Evolutionary conservation across 305 asterid genomes (phyloP).

Genomic region (Fraxinus dipetala): DNA sequence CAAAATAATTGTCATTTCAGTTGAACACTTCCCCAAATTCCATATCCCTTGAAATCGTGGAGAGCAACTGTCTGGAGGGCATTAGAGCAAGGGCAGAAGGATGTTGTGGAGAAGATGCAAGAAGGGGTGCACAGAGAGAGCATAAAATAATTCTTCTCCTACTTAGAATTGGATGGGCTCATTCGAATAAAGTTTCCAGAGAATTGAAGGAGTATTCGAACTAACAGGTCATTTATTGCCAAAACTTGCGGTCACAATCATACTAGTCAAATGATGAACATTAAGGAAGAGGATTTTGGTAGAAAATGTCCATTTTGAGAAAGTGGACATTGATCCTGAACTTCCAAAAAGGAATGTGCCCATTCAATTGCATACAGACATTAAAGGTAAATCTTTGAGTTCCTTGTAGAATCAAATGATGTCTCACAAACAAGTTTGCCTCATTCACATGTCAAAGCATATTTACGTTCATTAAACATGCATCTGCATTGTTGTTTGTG

Average conservation of each 20-base stretch:
- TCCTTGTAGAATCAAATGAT: not conserved
- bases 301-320: not conserved
- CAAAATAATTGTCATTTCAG: not conserved
- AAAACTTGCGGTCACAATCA: not conserved
- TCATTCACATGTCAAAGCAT: not conserved
- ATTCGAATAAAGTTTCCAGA: not conserved
- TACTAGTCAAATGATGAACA: not conserved
- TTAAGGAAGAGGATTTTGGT: not conserved
- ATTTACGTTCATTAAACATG: not conserved
- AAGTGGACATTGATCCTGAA: not conserved
- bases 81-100: not conserved
- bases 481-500: slow-evolving; percentile 3
- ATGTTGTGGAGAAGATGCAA: not conserved
- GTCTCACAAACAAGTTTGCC: not conserved
- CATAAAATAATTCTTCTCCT: not conserved
- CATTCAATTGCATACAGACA: not conserved
- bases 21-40: not conserved
- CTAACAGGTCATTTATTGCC: not conserved
- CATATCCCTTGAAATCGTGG: not conserved
- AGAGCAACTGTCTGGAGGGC: not conserved
- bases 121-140: not conserved
- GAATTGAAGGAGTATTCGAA: not conserved
- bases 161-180: not conserved
- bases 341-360: not conserved
- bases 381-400: not conserved